Conservation (phyloP, 257 asterid species). For the Jaltomata sinuosa region DNA sequence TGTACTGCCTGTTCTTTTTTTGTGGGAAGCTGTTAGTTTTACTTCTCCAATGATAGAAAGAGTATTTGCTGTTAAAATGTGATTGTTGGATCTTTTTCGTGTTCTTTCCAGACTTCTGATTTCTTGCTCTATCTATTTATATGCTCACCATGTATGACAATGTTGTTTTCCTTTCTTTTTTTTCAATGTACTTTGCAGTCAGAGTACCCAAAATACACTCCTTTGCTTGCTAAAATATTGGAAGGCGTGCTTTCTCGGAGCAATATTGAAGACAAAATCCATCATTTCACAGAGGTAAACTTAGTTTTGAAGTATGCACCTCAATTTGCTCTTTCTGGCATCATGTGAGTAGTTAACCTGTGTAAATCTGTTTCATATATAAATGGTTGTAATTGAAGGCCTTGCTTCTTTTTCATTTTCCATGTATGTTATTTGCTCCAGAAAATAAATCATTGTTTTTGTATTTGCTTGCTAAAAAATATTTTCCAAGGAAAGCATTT, state of each 20-base stretch:
- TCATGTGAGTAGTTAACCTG: not conserved
- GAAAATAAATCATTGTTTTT: not conserved
- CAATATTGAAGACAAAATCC: constrained; percentile 53
- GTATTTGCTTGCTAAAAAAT: not conserved
- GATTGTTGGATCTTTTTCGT: not conserved
- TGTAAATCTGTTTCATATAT: not conserved
- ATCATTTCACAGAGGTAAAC: constrained; percentile 62
- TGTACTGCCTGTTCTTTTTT: not conserved
- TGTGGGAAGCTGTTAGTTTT: not conserved
- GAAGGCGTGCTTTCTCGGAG: constrained; percentile 62
- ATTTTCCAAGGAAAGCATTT: not conserved
- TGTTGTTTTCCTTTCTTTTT: constrained; percentile 1
- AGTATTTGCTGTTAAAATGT: not conserved
- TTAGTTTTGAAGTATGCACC: not conserved
- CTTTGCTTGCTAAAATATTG: constrained; percentile 85
- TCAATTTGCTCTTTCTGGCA: not conserved
- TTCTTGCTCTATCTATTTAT: not conserved
- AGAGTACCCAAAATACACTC: constrained; percentile 81
- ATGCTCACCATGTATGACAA: not conserved
- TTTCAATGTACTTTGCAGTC: constrained; percentile 35
- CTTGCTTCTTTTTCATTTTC: not conserved
- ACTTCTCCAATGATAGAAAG: not conserved
- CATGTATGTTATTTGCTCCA: not conserved
- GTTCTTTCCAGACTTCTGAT: not conserved
- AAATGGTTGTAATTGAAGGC: not conserved